phyloP scores from a whole-genome alignment of 257 asterid genomes.

The Jaltomata sinuosa region DNA sequence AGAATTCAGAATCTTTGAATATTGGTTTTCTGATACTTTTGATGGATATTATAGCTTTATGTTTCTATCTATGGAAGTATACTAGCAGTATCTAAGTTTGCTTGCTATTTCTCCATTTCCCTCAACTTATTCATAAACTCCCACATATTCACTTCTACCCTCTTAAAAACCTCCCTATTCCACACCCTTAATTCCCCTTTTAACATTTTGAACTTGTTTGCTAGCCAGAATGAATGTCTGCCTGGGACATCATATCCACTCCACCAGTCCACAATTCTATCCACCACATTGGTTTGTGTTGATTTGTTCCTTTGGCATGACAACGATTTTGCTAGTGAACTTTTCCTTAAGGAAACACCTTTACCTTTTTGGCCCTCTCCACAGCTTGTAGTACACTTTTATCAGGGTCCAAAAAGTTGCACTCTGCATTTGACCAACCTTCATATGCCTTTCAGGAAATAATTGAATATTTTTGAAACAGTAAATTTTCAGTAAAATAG shows the following conservation, averaged over 20 bases:
- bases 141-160: neutral
- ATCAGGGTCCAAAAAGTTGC: neutral
- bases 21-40: neutral
- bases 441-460: neutral
- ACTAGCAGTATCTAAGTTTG: neutral
- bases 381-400: neutral
- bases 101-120: neutral
- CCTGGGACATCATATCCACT: neutral
- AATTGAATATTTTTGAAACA: neutral
- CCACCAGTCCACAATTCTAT: neutral
- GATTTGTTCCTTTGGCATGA: neutral
- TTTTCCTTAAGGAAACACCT: neutral
- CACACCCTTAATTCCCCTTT: neutral
- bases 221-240: neutral
- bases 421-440: neutral
- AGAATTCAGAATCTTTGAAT: neutral
- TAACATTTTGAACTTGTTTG: neutral
- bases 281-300: neutral
- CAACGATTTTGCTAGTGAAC: neutral
- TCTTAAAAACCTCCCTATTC: neutral
- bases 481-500: neutral
- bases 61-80: neutral
- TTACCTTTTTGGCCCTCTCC: neutral
- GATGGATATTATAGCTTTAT: neutral
- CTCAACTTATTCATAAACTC: neutral